These are phyloP conservation scores for Wickerhamiella brachini DNA, from an alignment of 805 yeast genomes.

Conservation along the genomic window DNA sequence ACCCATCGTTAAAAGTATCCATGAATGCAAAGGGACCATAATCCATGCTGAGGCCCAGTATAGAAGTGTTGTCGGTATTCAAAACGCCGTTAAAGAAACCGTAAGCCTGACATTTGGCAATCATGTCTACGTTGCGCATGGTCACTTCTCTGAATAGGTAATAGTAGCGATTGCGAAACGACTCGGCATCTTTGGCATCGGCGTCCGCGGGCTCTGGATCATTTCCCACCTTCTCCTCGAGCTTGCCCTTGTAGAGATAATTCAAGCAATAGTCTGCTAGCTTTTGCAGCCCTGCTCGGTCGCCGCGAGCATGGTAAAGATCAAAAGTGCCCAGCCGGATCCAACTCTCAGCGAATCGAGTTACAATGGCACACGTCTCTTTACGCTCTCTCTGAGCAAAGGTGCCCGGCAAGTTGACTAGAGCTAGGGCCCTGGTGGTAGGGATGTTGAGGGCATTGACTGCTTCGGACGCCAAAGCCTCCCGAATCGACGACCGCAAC, in stretches of 20 bases:
- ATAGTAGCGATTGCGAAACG: constrained; percentile 36
- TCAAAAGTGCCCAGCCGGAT: constrained; percentile 82
- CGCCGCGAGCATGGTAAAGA: constrained; percentile 59
- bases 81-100: constrained; percentile 91
- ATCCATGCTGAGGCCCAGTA: constrained; percentile 79
- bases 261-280: constrained; percentile 63
- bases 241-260: constrained; percentile 38
- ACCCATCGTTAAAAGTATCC: constrained; percentile 70
- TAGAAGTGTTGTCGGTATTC: constrained; percentile 86
- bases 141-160: constrained; percentile 58
- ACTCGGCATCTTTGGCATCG: neutral
- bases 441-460: constrained; percentile 74
- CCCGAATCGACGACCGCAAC: constrained; percentile 73
- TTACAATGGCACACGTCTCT: constrained; percentile 74
- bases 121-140: constrained; percentile 57
- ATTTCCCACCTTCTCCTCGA: constrained; percentile 13
- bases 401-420: constrained; percentile 61
- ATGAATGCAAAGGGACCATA: constrained; percentile 90
- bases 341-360: constrained; percentile 79
- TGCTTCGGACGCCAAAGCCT: constrained; percentile 73
- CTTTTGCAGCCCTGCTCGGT: constrained; percentile 43
- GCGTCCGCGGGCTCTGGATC: neutral
- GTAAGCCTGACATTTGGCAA: constrained; percentile 80
- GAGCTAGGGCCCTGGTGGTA: constrained; percentile 66
- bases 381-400: constrained; percentile 56